Conservation (phyloP, 2,329 filamentous ascomycete species). For the Colletotrichum australisinense region DNA sequence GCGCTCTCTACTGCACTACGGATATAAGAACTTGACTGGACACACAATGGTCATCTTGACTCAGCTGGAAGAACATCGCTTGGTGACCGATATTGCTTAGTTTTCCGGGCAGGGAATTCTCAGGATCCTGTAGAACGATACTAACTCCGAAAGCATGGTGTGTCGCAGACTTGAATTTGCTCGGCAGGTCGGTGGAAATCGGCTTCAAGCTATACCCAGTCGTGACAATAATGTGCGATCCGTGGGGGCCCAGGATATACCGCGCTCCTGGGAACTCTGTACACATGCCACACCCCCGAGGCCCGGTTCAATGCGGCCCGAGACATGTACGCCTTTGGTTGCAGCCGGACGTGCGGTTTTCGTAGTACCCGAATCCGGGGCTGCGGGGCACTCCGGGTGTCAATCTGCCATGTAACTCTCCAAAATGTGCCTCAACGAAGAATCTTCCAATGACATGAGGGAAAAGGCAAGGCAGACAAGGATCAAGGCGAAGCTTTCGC, state of each 20-base stretch:
- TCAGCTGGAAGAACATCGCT: not conserved
- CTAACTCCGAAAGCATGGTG: not conserved
- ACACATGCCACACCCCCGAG: not conserved
- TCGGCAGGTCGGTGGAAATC: not conserved
- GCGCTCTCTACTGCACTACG: not conserved
- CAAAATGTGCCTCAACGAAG: not conserved
- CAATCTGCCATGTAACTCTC: not conserved
- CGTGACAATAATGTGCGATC: not conserved
- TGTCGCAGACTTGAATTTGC: not conserved
- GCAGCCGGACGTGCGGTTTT: not conserved
- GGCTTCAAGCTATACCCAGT: not conserved
- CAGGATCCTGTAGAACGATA: not conserved
- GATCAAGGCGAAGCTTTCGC: not conserved
- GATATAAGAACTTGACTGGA: not conserved
- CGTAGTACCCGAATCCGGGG: not conserved
- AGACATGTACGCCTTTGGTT: not conserved
- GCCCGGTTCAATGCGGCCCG: slow-evolving; percentile 13
- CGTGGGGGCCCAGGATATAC: not conserved
- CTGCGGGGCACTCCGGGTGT: not conserved
- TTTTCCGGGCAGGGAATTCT: not conserved
- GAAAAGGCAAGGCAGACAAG: not conserved
- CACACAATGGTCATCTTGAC: not conserved
- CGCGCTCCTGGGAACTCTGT: no score
- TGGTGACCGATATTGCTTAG: not conserved
- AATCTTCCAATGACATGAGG: not conserved